phyloP scores from a whole-genome alignment of 2,329 filamentous ascomycete genomes.

The Aspergillus fumigatiaffinis region DNA sequence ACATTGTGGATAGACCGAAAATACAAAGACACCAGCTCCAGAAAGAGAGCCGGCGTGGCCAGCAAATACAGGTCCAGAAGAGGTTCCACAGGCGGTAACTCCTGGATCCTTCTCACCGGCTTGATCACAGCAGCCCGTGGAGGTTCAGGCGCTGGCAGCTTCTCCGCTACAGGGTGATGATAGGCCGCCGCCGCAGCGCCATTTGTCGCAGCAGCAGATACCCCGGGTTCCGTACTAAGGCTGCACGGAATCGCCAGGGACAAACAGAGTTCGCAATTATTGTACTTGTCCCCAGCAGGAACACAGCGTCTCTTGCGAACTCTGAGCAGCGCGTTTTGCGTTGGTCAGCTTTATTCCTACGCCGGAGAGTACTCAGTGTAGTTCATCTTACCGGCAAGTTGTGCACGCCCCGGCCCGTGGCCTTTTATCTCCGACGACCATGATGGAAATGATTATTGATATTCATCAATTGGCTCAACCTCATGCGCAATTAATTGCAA shows the following conservation, averaged over 20 bases:
- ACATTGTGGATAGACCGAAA: slow-evolving; percentile 22
- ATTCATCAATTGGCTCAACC: not conserved
- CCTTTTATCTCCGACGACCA: slow-evolving; percentile 5
- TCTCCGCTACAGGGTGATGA: not conserved
- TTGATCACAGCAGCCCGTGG: not conserved
- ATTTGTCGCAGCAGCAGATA: not conserved
- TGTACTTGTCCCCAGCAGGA: slow-evolving; percentile 6
- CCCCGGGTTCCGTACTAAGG: slow-evolving; percentile 1
- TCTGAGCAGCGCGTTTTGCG: slow-evolving; percentile 1
- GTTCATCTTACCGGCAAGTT: slow-evolving; percentile 10
- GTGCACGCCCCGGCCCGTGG: slow-evolving; percentile 12
- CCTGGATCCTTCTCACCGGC: not conserved
- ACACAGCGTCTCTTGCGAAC: slow-evolving; percentile 16
- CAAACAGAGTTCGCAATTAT: slow-evolving; percentile 12
- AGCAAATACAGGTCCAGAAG: slow-evolving; percentile 1
- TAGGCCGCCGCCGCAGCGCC: not conserved
- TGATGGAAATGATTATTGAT: not conserved
- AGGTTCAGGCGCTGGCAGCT: not conserved
- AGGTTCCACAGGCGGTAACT: not conserved
- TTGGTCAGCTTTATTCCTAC: not conserved
- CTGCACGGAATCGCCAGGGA: slow-evolving; percentile 12
- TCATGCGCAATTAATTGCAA: not conserved
- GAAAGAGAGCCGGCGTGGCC: slow-evolving; percentile 3
- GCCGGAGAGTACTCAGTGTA: not conserved
- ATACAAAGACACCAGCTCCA: slow-evolving; percentile 16